Evolutionary conservation across 164 flowering plant genomes (phyloP).

Genomic region (Liriodendron chinense): DNA sequence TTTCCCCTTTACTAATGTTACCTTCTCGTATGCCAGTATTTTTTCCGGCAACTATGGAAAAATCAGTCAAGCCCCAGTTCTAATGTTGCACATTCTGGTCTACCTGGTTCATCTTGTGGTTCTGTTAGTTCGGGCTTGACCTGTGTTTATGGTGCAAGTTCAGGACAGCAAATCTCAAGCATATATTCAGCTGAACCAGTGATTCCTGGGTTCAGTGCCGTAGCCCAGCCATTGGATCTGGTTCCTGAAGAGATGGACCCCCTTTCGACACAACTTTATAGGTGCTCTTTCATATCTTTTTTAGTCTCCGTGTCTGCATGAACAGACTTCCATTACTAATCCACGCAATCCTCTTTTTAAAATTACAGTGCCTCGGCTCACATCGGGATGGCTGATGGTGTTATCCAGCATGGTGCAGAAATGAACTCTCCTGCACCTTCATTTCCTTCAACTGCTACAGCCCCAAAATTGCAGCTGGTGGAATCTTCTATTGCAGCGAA

Average conservation of each 20-base stretch:
- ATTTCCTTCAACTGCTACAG: constrained; percentile 40
- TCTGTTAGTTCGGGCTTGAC: constrained; percentile 37
- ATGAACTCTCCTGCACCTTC: constrained; percentile 34
- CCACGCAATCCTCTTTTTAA: background rate
- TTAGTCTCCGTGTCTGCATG: background rate
- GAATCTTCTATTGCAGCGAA: constrained; percentile 42
- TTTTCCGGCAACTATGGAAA: constrained; percentile 89
- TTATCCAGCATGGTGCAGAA: constrained; percentile 39
- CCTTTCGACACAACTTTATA: constrained; percentile 38
- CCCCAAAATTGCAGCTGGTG: constrained; percentile 42
- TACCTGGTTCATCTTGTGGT: constrained; percentile 44
- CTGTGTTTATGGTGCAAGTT: constrained; percentile 41
- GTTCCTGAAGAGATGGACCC: constrained; percentile 59
- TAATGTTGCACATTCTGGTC: constrained; percentile 44
- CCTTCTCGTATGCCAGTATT: constrained; percentile 50
- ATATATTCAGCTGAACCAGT: constrained; percentile 50
- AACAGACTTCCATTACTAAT: background rate
- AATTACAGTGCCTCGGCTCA: constrained; percentile 48
- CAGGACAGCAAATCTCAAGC: constrained; percentile 49
- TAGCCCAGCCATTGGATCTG: constrained; percentile 51
- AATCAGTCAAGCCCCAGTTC: constrained; percentile 56
- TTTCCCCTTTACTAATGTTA: background rate
- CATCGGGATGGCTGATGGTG: constrained; percentile 50
- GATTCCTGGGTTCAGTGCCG: constrained; percentile 36
- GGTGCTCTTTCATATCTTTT: constrained; percentile 34